Evolutionary conservation across 768 basidiomycete species (phyloP), one percentile per base, ranked within the genome.

Genomic region (Pleurotus giganteus): DNA sequence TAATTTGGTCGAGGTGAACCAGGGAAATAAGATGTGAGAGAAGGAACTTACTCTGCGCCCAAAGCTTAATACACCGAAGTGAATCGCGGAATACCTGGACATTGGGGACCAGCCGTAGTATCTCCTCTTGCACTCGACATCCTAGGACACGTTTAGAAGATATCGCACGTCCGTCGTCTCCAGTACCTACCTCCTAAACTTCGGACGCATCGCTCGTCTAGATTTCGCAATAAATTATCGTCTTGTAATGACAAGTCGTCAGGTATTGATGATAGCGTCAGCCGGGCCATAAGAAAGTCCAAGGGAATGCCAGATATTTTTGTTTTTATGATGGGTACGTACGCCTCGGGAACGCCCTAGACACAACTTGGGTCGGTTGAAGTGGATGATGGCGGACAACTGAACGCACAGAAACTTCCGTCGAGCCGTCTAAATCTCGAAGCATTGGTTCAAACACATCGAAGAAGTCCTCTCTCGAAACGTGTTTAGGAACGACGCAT

Each of bases 261-360:
- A 8, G 93, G 92, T 78, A 98, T 93, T 62, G 88, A 83, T 23
- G 91, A 86, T 37, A 94, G 69, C 2, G 89, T 89, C 44, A 95
- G 75, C 56, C 92, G 86, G 9, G 97, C 94, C 84, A 98, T 94
- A 53, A 94, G 74, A 61, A 99, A 86, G 76, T 99, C 96, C 59
- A 99, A 77, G 49, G 94, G 91, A 55, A 99, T 91, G 17, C 95
- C 95, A 23, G 79, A 84, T 47, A 99, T 90, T 68, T 91, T 93
- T 36, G 87, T 81, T 71, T 89, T 94, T 76, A 99, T 88, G 65
- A 99, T 85, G 2, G 97, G 97, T 1, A 99, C 97, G 65, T 87
- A 98, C 4, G 97, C 97, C 62, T 96, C 94, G 5, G 95, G 95
- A 1, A 98, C 96, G 34, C 92, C 90, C 96, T 98, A 64, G 17